Evolutionary conservation across 208 protist species (phyloP), one percentile per base, ranked within the genome.

Genomic region (Naegleria lovaniensis): DNA sequence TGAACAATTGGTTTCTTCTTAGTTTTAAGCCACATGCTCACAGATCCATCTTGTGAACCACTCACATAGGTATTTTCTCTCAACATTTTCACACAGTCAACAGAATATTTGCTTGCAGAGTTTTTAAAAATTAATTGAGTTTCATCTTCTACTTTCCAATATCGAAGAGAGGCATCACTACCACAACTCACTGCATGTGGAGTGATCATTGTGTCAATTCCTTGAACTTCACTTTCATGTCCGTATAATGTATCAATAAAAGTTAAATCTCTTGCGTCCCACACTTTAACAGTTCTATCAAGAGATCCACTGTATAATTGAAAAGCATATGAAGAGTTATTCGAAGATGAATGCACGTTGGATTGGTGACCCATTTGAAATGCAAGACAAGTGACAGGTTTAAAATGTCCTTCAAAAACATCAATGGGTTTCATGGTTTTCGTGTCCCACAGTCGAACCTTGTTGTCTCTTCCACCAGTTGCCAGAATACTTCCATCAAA

Each of bases 191-290:
- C 11, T 58, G 29, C 39, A 22, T 19, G 13, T 58, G 13, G 22
- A 58, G 9, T 52, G 22, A 48, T n/a, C 84, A 88, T 58, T 29
- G 41, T 39, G 36, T 88, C 84, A 39, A 88, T 39, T 38, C 84
- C 13, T 13, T 33, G 19, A 22, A 88, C 84, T 58, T 52, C 41
- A 39, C 41, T 39, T 58, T 58, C 39, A 38, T 88, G 84, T 58
- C 84, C 84, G 38, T 88, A 88, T 39, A 88, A 38, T 39, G 84
- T 58, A 19, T 88, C 84, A 29, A 88, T 43, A 55, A 58, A 88
- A n/a, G 41, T 19, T 16, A 7, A 13, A 38, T 88, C 41, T 58
- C 5, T 25, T 39, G n/a, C 13, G 38, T 88, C 84, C 84, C 84
- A 88, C 2, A 88, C 84, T 48, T 55, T 48, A 58, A 88, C 16